These are phyloP conservation scores for Ensete glaucum DNA, from an alignment of 176 grass and related monocot species.

Conservation along the genomic window DNA sequence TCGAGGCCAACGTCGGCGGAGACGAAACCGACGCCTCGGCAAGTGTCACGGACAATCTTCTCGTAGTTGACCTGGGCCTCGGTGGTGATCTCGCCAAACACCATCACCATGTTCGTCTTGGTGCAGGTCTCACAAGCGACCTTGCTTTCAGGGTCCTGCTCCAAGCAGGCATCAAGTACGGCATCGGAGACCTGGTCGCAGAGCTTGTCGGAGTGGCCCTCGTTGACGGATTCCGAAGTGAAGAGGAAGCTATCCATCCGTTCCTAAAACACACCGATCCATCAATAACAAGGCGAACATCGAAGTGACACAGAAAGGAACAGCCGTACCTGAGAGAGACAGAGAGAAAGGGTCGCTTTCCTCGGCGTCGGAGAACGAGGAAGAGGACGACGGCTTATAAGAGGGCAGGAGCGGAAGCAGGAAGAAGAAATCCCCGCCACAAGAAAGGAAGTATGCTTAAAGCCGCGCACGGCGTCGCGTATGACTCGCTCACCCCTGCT, in stretches of 20 bases:
- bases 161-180: constrained; percentile 8
- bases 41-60: constrained; percentile 17
- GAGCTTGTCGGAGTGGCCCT: constrained; percentile 18
- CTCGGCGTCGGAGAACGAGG: too few species aligned
- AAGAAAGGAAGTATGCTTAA: too few species aligned
- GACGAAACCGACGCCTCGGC: constrained; percentile 8
- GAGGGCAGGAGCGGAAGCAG: too few species aligned
- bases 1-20: constrained; percentile 14
- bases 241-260: constrained; percentile 4
- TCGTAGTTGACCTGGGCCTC: constrained; percentile 18
- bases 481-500: too few species aligned
- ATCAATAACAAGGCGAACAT: too few species aligned
- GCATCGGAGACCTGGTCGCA: constrained; percentile 18
- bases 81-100: constrained; percentile 22
- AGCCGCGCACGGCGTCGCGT: too few species aligned
- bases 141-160: constrained; percentile 18
- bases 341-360: too few species aligned
- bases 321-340: too few species aligned
- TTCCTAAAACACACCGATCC: too few species aligned
- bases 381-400: too few species aligned
- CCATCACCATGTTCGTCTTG: constrained; percentile 24
- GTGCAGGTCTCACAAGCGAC: constrained; percentile 19
- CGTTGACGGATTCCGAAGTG: constrained; percentile 15
- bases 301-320: too few species aligned
- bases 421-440: too few species aligned